These are phyloP conservation scores for Acanthamoeba healyi DNA, from an alignment of 208 protist genomes.

Conservation along the genomic window DNA sequence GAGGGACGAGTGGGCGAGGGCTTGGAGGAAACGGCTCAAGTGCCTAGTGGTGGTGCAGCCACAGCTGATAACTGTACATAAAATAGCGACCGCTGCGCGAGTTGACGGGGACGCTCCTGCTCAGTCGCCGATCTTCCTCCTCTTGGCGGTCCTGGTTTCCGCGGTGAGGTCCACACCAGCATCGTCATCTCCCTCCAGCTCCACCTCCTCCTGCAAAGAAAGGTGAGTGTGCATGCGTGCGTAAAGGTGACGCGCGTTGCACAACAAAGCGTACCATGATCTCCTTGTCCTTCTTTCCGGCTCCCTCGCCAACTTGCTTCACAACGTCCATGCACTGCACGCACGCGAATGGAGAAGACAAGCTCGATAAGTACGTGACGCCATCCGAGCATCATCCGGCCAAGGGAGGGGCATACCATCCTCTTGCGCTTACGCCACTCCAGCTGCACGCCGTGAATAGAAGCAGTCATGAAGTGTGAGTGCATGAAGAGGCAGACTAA, in stretches of 20 bases:
- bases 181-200: slow-evolving; percentile 43
- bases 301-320: slow-evolving; percentile 29
- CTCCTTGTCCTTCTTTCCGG: slow-evolving; percentile 40
- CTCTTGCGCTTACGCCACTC: slow-evolving; percentile 63
- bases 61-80: too few species aligned
- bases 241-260: background rate
- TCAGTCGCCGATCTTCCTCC: slow-evolving; percentile 49
- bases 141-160: slow-evolving; percentile 26
- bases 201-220: slow-evolving; percentile 18
- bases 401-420: background rate
- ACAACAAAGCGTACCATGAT: background rate
- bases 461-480: background rate
- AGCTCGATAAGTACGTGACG: too few species aligned
- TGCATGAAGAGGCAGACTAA: too few species aligned
- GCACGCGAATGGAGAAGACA: background rate
- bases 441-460: background rate
- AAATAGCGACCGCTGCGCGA: too few species aligned
- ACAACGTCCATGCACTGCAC: slow-evolving; percentile 59
- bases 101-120: too few species aligned
- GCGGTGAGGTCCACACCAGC: slow-evolving; percentile 20
- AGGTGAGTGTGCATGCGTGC: background rate
- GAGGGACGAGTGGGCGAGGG: too few species aligned
- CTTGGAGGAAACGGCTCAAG: too few species aligned
- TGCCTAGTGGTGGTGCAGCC: too few species aligned
- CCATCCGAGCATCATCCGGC: background rate